Evolutionary conservation across 768 basidiomycete species (phyloP).

Genomic region (Phylloporus scabripes): DNA sequence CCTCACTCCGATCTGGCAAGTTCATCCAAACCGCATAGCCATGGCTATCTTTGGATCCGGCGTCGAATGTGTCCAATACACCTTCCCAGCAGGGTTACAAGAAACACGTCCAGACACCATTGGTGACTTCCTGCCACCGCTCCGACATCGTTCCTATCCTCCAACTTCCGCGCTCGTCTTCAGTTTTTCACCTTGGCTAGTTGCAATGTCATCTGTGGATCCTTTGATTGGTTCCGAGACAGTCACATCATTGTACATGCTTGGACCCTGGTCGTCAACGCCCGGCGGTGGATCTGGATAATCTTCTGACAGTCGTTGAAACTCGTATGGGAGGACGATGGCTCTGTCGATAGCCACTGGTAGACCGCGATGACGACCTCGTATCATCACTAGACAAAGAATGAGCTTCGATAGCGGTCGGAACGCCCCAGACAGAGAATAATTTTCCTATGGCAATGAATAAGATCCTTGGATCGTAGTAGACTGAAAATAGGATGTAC

Average conservation of each 20-base stretch:
- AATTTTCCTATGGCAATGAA: conserved; percentile 53
- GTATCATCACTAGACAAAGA: conserved; percentile 84
- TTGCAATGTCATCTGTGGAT: background rate
- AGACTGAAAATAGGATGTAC: conserved; percentile 38
- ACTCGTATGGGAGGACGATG: conserved; percentile 71
- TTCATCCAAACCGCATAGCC: no score
- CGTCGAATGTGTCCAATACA: no score
- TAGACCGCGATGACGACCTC: conserved; percentile 85
- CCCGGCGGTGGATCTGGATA: conserved; percentile 2
- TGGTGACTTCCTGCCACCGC: background rate
- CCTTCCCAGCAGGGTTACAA: background rate
- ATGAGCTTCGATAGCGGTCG: conserved; percentile 82
- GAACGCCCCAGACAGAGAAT: conserved; percentile 76
- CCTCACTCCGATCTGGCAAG: no score
- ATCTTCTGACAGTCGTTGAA: conserved; percentile 28
- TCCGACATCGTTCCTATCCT: background rate
- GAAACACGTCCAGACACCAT: background rate
- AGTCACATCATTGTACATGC: background rate
- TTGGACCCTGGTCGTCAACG: conserved; percentile 10
- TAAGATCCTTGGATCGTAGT: conserved; percentile 1
- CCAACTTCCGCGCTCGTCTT: background rate
- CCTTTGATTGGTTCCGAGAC: background rate
- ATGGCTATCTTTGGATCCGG: no score
- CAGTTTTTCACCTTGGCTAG: background rate
- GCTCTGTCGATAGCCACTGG: conserved; percentile 88